These are phyloP conservation scores for Marsdenia floribunda DNA, from an alignment of 257 asterid species.

Conservation along the genomic window DNA sequence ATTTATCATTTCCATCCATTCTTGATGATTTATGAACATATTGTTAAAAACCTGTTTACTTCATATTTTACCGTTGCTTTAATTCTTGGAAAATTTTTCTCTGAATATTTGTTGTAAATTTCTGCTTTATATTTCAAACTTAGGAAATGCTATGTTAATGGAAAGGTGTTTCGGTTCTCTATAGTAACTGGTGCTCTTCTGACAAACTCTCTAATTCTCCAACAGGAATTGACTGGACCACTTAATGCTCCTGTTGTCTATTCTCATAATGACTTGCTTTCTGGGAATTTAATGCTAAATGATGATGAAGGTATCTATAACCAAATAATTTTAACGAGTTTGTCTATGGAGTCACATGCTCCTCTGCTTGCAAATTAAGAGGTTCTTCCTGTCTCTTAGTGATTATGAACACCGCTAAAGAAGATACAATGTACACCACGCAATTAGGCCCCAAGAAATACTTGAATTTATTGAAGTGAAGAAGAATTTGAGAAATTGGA, in stretches of 20 bases:
- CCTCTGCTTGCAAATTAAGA: neutral
- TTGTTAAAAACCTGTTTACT: neutral
- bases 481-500: too few species aligned
- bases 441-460: too few species aligned
- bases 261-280: conserved; percentile 85
- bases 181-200: neutral
- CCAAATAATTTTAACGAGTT: conserved; percentile 10
- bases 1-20: neutral
- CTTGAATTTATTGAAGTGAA: too few species aligned
- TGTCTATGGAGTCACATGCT: neutral
- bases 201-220: conserved; percentile 18
- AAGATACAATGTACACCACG: neutral
- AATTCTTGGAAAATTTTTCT: neutral
- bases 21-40: neutral
- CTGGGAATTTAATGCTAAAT: conserved; percentile 90
- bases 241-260: conserved; percentile 67
- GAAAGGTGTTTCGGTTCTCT: neutral
- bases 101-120: neutral
- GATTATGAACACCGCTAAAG: neutral
- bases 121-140: neutral
- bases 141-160: neutral
- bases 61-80: neutral
- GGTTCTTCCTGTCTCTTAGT: neutral
- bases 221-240: conserved; percentile 75
- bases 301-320: conserved; percentile 66